phyloP scores from a whole-genome alignment of 805 yeast genomes.

The Myxozyma mucilagina region DNA sequence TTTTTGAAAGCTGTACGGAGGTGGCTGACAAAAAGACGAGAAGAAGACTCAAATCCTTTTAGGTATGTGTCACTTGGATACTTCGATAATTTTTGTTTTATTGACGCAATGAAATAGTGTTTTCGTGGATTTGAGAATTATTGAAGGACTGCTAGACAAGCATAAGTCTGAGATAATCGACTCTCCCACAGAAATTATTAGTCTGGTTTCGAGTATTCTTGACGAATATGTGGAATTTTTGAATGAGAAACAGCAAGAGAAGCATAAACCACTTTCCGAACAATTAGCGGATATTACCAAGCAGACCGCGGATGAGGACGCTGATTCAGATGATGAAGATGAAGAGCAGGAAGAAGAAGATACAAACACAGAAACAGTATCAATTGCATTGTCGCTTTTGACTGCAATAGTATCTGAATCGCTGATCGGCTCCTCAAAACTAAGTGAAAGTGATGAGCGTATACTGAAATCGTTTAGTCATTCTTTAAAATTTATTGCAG shows the following conservation, averaged over 20 bases:
- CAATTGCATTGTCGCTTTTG: conserved; percentile 39
- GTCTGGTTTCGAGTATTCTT: conserved; percentile 49
- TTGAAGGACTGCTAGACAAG: conserved; percentile 60
- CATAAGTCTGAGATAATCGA: conserved; percentile 59
- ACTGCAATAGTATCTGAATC: conserved; percentile 39
- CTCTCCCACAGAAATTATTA: conserved; percentile 59
- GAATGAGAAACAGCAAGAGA: conserved; percentile 42
- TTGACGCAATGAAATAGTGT: conserved; percentile 42
- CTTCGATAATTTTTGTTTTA: not conserved
- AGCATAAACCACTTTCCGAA: conserved; percentile 38
- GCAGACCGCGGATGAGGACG: conserved; percentile 20
- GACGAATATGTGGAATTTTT: conserved; percentile 34
- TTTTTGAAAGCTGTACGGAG: conserved; percentile 54
- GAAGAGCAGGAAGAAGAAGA: conserved; percentile 37
- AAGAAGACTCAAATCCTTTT: conserved; percentile 25
- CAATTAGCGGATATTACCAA: conserved; percentile 14
- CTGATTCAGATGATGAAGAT: conserved; percentile 37
- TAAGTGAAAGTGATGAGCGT: conserved; percentile 21
- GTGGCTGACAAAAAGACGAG: conserved; percentile 51
- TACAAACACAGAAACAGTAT: conserved; percentile 38
- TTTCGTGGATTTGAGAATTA: conserved; percentile 59
- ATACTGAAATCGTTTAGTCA: conserved; percentile 18
- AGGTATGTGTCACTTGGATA: not conserved
- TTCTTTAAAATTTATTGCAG: conserved; percentile 25
- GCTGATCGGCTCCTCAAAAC: conserved; percentile 6